Percentiles rank a stretch among this genome's conserved stretches.
These are phyloP conservation scores for Phlyctochytrium bullatum DNA, from an alignment of 192 early-diverging fungal genomes.

Conservation along the genomic window DNA sequence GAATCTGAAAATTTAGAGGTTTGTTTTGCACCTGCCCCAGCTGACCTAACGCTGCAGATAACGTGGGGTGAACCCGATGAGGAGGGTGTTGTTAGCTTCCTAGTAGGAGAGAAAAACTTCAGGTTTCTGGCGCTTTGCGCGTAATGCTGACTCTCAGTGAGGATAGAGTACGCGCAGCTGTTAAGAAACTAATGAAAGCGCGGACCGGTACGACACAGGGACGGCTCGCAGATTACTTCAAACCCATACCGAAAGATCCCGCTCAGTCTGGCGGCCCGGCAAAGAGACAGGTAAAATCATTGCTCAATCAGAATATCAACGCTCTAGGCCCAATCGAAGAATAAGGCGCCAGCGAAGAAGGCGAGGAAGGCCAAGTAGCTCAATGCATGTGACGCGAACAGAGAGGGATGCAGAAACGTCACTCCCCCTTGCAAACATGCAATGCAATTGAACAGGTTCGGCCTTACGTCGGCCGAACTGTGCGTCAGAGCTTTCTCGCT, in stretches of 20 bases:
- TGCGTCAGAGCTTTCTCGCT: too few species aligned
- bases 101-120: conserved; percentile 96
- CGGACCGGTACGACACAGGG: conserved; percentile 81
- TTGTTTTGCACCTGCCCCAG: background rate
- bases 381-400: too few species aligned
- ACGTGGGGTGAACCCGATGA: conserved; percentile 49
- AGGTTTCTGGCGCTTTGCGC: conserved; percentile 33
- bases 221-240: conserved; percentile 91
- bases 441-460: too few species aligned
- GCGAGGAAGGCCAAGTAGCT: too few species aligned
- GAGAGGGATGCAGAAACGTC: too few species aligned
- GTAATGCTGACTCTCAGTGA: conserved; percentile 46
- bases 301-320: too few species aligned
- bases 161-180: conserved; percentile 80
- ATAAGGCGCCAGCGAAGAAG: too few species aligned
- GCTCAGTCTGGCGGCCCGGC: background rate
- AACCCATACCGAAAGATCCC: conserved; percentile 46
- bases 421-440: too few species aligned
- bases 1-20: conserved; percentile 71
- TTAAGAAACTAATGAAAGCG: conserved; percentile 77
- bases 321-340: too few species aligned
- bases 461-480: too few species aligned
- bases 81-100: conserved; percentile 81
- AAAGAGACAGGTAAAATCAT: conserved; percentile 37
- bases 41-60: conserved; percentile 18